Evolutionary conservation across 495 filamentous ascomycete genomes (phyloP).

Genomic region (Xylaria acuta): DNA sequence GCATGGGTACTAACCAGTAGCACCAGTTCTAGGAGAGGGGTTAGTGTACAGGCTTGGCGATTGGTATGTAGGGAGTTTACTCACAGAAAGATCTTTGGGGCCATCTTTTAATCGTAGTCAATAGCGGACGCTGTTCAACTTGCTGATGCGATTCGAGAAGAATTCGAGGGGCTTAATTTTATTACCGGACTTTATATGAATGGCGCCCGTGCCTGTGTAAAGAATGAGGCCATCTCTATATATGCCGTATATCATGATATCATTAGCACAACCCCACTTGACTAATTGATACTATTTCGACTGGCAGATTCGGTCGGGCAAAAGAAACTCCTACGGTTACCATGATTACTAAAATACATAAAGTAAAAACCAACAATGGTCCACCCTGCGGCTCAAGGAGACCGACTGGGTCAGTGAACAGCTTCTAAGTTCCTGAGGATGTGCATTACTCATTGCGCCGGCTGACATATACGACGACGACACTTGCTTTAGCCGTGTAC

Average conservation of each 20-base stretch:
- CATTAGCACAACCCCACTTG: slow-evolving; percentile 15
- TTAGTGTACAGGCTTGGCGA: slow-evolving; percentile 44
- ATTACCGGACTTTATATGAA: neutral
- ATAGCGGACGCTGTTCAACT: neutral
- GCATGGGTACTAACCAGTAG: slow-evolving; percentile 40
- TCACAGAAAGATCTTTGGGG: slow-evolving; percentile 49
- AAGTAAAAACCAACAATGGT: neutral
- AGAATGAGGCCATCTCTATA: neutral
- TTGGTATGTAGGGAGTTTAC: slow-evolving; percentile 14
- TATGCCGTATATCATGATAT: neutral
- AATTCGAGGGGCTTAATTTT: neutral
- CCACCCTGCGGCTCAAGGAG: neutral
- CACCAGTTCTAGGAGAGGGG: slow-evolving; percentile 44
- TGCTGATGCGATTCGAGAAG: neutral
- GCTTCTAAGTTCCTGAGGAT: neutral
- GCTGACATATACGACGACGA: slow-evolving; percentile 10
- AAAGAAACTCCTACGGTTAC: neutral
- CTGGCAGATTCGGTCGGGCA: neutral
- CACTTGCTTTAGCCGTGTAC: neutral
- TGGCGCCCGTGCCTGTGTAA: neutral
- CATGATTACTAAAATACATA: slow-evolving; percentile 9
- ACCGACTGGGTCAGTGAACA: neutral
- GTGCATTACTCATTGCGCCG: slow-evolving; percentile 12
- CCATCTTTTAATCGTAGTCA: slow-evolving; percentile 30
- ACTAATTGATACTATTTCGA: neutral